Base-by-base conservation (phyloP, 2,329 filamentous ascomycete species). In the Diaporthe ilicicola region DNA sequence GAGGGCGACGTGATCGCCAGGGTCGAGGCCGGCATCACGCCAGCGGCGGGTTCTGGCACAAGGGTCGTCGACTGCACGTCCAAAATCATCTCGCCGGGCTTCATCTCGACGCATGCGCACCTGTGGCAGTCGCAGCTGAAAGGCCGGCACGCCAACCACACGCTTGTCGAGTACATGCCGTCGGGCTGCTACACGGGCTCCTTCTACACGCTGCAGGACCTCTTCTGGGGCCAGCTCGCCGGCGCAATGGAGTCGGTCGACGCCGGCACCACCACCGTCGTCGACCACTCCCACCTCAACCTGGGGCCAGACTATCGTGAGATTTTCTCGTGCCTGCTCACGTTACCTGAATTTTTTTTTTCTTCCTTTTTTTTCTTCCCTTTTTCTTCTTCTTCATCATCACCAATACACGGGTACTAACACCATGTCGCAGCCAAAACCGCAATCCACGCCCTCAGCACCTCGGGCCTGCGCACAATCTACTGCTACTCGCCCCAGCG, bases 381-480 rank as follows among this genome's bases (percentile, higher is more conserved):
- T 3, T 13, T 51, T 2, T 8, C 4, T 2, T 15, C 2, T 19
- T 24, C 9, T 2, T 19, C 19, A 7, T 1, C 17, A 9, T 29
- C 10, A n/a, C 3, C 17, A 29, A 29, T 17, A 79, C 27, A 22
- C 77, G 73, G 3, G 73, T 27, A 27, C 51, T 54, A 37, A 54
- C 51, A 5, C 7, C 37, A 12, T 4, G 15, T 3, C 29, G 34
- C 39, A 62, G 59, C 59, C 27, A 62, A 78, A 62, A 76, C 78
- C n/a, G 81, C 79, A 34, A 77, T 85, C 42, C 78, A 81, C 15
- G 84, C 81, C 29, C 81, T 83, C 5, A 75, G 80, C 3, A 77
- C 82, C 12, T 84, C 84, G 1, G 85, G 85, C 2, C 81, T 87
- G 22, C 81, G 85, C 6, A 82, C 83, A 9, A 76, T 85, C 7